Percentiles rank a stretch among this genome's conserved stretches.
Conservation (phyloP, 2,329 filamentous ascomycete genomes). For the Chrysoporthe puriensis region DNA sequence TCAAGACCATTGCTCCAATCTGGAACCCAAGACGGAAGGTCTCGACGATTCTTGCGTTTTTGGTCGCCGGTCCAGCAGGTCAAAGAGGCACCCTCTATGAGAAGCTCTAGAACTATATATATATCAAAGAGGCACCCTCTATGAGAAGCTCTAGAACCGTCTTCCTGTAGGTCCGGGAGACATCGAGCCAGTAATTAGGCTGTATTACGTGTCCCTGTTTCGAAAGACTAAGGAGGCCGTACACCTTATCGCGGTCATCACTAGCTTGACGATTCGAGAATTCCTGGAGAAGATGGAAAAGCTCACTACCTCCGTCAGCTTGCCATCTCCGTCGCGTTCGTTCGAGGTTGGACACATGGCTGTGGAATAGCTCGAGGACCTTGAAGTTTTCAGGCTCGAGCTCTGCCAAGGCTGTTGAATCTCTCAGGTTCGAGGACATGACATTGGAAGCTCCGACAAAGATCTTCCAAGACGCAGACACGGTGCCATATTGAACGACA, state of each 20-base stretch:
- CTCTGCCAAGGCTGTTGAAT: not conserved
- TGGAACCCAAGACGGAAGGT: slow-evolving; percentile 21
- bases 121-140: not conserved
- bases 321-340: slow-evolving; percentile 10
- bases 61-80: slow-evolving; percentile 20
- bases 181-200: slow-evolving; percentile 5
- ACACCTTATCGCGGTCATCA: slow-evolving; percentile 24
- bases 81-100: not conserved
- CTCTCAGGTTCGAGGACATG: not conserved
- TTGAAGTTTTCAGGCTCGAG: slow-evolving; percentile 19
- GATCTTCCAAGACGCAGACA: not conserved
- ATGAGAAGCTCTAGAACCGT: not conserved
- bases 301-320: not conserved
- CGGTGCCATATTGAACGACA: slow-evolving; percentile 12
- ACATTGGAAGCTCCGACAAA: not conserved
- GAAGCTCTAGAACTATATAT: not conserved
- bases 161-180: not conserved
- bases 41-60: slow-evolving; percentile 13
- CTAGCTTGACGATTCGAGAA: slow-evolving; percentile 17
- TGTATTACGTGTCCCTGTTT: not conserved
- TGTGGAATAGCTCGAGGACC: slow-evolving; percentile 1
- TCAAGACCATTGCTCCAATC: slow-evolving; percentile 19
- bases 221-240: slow-evolving; percentile 18
- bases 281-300: slow-evolving; percentile 13
- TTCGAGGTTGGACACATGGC: slow-evolving; percentile 5